A percentile compares a stretch with the other conserved stretches of the same genome.
Evolutionary conservation across 192 early-diverging fungal species (phyloP).

Genomic region (Backusella circina): DNA sequence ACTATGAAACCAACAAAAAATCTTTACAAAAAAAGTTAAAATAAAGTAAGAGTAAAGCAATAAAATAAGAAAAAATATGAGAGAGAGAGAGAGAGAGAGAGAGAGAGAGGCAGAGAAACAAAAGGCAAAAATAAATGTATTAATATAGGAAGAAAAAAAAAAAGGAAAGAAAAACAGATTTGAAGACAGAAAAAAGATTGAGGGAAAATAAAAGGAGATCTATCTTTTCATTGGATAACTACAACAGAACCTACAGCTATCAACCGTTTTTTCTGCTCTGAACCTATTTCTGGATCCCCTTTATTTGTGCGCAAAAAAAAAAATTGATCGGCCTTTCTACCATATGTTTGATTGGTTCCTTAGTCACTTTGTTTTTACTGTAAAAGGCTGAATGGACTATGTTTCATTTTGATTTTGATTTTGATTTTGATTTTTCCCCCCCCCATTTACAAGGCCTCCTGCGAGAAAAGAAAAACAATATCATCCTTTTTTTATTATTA

Average conservation of each 20-base stretch:
- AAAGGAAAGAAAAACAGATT: background rate
- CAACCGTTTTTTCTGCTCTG: background rate
- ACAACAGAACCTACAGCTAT: background rate
- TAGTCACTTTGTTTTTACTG: background rate
- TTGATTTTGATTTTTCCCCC: background rate
- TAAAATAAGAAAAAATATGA: too few relatives aligned
- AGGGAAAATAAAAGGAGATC: background rate
- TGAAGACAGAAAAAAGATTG: background rate
- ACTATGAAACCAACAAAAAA: background rate
- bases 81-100: background rate
- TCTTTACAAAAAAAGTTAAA: background rate
- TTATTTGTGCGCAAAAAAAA: background rate
- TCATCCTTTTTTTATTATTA: too few relatives aligned
- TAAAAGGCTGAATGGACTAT: background rate
- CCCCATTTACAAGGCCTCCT: background rate
- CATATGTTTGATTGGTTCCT: conserved; percentile 10
- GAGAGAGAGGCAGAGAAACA: background rate
- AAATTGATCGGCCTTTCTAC: conserved; percentile 17
- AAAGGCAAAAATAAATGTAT: background rate
- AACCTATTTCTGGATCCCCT: background rate
- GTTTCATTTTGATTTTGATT: conserved; percentile 2
- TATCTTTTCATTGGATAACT: background rate
- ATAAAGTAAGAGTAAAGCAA: background rate
- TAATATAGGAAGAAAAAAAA: conserved; percentile 1
- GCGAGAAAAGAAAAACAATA: background rate